Conservation (phyloP, 176 grass and related monocot species). For the Bromus sterilis region DNA sequence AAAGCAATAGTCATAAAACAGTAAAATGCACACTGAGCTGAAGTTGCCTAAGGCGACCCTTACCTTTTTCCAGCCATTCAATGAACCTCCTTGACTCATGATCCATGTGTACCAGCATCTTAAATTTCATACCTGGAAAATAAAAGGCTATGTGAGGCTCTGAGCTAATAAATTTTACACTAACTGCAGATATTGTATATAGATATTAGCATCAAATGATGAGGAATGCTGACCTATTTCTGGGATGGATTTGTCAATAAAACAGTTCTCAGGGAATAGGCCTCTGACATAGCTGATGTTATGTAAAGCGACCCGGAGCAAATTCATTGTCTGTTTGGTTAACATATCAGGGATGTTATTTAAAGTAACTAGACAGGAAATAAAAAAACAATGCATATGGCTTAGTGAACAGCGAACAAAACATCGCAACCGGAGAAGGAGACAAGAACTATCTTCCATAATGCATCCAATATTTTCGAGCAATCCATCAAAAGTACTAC, state of each 20-base stretch:
- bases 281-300: slow-evolving; percentile 95
- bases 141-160: not conserved
- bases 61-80: slow-evolving; percentile 90
- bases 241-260: slow-evolving; percentile 69
- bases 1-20: not conserved
- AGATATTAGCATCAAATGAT: not conserved
- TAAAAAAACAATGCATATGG: too few species aligned
- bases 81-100: slow-evolving; percentile 62
- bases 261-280: slow-evolving; percentile 77
- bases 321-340: slow-evolving; percentile 66
- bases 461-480: too few species aligned
- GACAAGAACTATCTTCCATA: not conserved
- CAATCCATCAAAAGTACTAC: too few species aligned
- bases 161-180: not conserved
- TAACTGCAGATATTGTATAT: not conserved
- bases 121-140: slow-evolving; percentile 67
- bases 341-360: not conserved
- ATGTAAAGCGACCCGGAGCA: slow-evolving; percentile 82
- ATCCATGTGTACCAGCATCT: slow-evolving; percentile 81
- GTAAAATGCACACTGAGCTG: not conserved
- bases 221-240: slow-evolving; percentile 47
- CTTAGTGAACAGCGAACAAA: not conserved
- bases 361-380: not conserved
- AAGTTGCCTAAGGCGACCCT: not conserved
- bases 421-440: not conserved